Evolutionary conservation across 352 stramenopile species (phyloP).

Genomic region (Globisporangium orthogonon): DNA sequence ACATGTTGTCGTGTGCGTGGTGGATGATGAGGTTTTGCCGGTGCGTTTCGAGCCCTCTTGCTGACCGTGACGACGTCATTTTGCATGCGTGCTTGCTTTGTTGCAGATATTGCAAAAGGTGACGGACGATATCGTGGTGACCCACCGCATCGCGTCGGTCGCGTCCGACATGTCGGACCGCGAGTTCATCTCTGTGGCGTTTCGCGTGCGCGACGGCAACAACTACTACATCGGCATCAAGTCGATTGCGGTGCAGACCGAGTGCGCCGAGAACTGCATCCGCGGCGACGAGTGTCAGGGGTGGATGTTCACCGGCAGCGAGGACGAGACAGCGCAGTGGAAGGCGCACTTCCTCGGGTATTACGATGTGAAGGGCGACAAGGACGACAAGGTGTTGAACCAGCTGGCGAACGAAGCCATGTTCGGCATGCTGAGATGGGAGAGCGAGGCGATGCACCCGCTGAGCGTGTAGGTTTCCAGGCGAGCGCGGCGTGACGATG

Average conservation of each 20-base stretch:
- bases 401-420: conserved; percentile 80
- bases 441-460: conserved; percentile 80
- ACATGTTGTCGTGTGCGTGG: not conserved
- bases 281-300: conserved; percentile 76
- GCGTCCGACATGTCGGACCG: conserved; percentile 67
- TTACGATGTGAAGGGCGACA: conserved; percentile 80
- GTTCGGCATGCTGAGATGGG: conserved; percentile 83
- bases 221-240: conserved; percentile 79
- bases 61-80: too few species aligned
- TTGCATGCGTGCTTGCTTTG: not conserved
- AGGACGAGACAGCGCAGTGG: conserved; percentile 59
- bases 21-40: too few species aligned
- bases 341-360: conserved; percentile 79
- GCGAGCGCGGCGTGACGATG: not conserved
- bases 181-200: conserved; percentile 76
- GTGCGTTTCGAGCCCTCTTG: too few species aligned
- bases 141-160: conserved; percentile 70
- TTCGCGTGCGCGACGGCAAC: conserved; percentile 63
- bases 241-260: conserved; percentile 63
- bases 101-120: conserved; percentile 71
- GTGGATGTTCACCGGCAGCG: conserved; percentile 76
- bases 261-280: conserved; percentile 71
- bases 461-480: conserved; percentile 45
- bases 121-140: conserved; percentile 77
- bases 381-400: conserved; percentile 80